Evolutionary conservation across 2,329 filamentous ascomycete genomes (phyloP), one percentile per base, ranked within the genome.

Genomic region (Cladosporium halotolerans): DNA sequence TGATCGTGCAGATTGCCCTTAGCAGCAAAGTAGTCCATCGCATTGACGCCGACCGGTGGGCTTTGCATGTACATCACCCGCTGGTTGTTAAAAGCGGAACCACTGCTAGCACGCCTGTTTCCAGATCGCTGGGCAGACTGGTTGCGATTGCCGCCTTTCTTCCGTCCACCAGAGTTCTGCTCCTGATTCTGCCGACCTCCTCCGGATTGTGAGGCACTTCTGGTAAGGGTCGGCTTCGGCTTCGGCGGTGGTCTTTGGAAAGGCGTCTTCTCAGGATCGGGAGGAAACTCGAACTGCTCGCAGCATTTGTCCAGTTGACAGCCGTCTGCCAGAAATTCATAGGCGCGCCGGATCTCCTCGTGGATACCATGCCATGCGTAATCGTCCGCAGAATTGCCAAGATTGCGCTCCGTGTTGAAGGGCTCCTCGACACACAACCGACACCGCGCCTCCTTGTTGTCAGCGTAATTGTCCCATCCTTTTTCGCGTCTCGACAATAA

Each of bases 311-410:
- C 81, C 42, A 99, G 77, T 62, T 93, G 89, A 18, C 83, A 88
- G 48, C 70, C 72, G 41, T 87, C 80, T 1, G 87, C 83, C 14
- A 96, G 81, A 52, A 89, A 72, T 54, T 90, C 86, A 67, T 96
- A 97, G 1, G 93, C 93, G 60, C 90, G 81, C 57, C 93, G 83
- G 46, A 99, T 76, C 71, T 99, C 93, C 60, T 89, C 71, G 68
- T 99, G 93, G 31, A 99, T 80, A 1, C 93, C 93, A 47, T 87
- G 83, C 72, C 96, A 96, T 0, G 93, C 92, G 41, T 88, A 95
- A 67, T 96, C 91, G 67, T 99, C 93, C 8, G 90, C 93, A 2
- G 93, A 97, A 63, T 99, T 99, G 40, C 91, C 93, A 43, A 99
- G 77, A 68, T 99, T 99, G 40, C 93, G 83, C 34, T 80, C 79